Evolutionary conservation across 352 stramenopile species (phyloP).

Genomic region (Globisporangium cederbergense): DNA sequence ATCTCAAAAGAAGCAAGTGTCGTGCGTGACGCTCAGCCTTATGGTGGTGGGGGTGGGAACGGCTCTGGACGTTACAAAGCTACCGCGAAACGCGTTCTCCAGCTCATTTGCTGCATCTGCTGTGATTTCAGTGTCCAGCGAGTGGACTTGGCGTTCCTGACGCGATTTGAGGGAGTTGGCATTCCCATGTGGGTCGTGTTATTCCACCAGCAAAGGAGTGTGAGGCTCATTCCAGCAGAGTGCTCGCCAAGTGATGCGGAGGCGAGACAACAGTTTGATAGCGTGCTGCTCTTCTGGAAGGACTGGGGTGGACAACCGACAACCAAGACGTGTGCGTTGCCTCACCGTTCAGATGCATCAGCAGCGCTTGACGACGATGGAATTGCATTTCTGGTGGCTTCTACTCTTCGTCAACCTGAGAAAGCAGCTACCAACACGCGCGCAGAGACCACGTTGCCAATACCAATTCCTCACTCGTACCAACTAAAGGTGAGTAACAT

Average conservation of each 20-base stretch:
- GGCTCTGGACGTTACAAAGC: constrained; percentile 12
- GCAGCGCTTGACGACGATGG: not conserved
- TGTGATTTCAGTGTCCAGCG: constrained; percentile 27
- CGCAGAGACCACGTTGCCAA: too few relatives aligned
- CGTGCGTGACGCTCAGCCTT: constrained; percentile 5
- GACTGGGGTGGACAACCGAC: constrained; percentile 20
- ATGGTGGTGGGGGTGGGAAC: not conserved
- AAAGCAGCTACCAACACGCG: not conserved
- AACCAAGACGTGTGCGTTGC: not conserved
- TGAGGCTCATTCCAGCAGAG: not conserved
- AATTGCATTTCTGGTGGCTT: not conserved
- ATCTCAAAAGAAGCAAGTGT: constrained; percentile 19
- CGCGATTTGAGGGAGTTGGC: constrained; percentile 17
- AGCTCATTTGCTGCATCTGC: constrained; percentile 35
- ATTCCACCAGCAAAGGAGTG: constrained; percentile 18
- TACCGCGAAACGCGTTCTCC: constrained; percentile 32
- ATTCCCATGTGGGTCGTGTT: constrained; percentile 25
- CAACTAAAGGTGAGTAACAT: not conserved
- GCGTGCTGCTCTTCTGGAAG: constrained; percentile 27
- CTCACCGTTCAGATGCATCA: not conserved
- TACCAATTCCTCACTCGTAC: not conserved
- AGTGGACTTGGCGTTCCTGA: constrained; percentile 21
- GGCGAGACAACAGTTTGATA: not conserved
- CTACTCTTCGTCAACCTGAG: not conserved
- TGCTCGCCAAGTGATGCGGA: not conserved